Conservation (phyloP, 495 filamentous ascomycete genomes). For the Pyronema domesticum region DNA sequence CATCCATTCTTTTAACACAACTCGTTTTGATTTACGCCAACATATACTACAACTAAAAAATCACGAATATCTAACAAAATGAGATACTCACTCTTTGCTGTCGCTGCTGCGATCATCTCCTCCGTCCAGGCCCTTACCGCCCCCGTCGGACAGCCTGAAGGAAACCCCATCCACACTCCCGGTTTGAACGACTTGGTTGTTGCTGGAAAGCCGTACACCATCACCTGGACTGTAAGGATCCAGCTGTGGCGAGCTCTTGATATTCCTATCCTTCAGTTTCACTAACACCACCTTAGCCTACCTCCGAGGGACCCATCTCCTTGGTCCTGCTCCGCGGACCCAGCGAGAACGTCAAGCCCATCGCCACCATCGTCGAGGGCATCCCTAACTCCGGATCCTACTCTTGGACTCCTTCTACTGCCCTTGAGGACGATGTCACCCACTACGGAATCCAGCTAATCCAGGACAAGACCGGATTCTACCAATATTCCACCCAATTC, state of each 20-base stretch:
- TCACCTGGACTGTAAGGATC: constrained; percentile 41
- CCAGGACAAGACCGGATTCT: constrained; percentile 41
- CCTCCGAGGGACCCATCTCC: constrained; percentile 33
- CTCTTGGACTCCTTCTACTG: constrained; percentile 36
- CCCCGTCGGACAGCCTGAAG: constrained; percentile 28
- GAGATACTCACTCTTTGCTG: constrained; percentile 31
- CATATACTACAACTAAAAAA: too few relatives aligned
- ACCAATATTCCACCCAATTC: constrained; percentile 56
- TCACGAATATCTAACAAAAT: too few relatives aligned
- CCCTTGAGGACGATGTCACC: constrained; percentile 32
- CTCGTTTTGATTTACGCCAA: too few relatives aligned
- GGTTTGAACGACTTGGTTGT: constrained; percentile 36
- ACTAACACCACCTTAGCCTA: constrained; percentile 23
- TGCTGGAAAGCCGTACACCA: constrained; percentile 37
- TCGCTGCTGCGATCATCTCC: constrained; percentile 32
- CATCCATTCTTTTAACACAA: too few relatives aligned
- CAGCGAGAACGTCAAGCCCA: constrained; percentile 35
- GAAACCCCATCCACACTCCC: constrained; percentile 41
- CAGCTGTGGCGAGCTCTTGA: too few relatives aligned
- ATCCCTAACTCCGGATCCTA: constrained; percentile 42
- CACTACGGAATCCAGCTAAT: constrained; percentile 49
- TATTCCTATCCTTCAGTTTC: not conserved
- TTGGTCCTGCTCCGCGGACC: constrained; percentile 47
- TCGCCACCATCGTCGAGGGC: constrained; percentile 37
- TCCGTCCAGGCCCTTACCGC: constrained; percentile 35